Evolutionary conservation across 1,139 yeast genomes (phyloP).

Genomic region (Candida albicans): DNA sequence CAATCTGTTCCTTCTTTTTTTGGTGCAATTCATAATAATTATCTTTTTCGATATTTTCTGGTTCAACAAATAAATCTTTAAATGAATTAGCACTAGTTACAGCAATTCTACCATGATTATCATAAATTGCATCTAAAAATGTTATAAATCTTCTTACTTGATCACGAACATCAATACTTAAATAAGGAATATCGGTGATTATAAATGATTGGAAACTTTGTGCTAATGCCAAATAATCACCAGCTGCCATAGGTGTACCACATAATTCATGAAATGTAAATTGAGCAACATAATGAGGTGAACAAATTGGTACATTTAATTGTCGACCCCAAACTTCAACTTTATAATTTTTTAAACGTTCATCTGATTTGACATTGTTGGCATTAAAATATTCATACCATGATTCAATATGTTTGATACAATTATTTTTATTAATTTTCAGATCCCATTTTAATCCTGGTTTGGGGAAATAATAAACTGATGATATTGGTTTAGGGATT

Average conservation of each 20-base stretch:
- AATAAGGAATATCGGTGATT: conserved; percentile 86
- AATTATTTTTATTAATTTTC: conserved; percentile 50
- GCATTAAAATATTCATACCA: conserved; percentile 80
- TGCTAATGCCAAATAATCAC: conserved; percentile 86
- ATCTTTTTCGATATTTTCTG: conserved; percentile 55
- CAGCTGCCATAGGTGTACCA: conserved; percentile 89
- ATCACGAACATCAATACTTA: conserved; percentile 77
- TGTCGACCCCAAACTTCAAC: conserved; percentile 87
- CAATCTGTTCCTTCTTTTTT: conserved; percentile 26
- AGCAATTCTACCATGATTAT: conserved; percentile 81
- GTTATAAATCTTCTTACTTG: conserved; percentile 88
- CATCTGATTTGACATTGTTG: too few relatives aligned
- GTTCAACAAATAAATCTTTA: conserved; percentile 81
- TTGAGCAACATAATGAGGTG: conserved; percentile 83
- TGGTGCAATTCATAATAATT: conserved; percentile 46
- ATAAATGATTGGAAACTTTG: conserved; percentile 74
- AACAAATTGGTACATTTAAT: conserved; percentile 69
- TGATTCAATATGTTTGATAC: conserved; percentile 60
- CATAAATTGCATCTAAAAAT: conserved; percentile 92
- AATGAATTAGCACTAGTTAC: conserved; percentile 88
- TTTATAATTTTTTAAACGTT: conserved; percentile 34
- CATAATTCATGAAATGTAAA: conserved; percentile 84
- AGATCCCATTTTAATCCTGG: conserved; percentile 59
- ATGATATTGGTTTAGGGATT: conserved; percentile 76
- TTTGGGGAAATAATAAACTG: conserved; percentile 77